These are phyloP conservation scores for Kodamaea arcana DNA, from an alignment of 1,139 yeast genomes.

Conservation along the genomic window DNA sequence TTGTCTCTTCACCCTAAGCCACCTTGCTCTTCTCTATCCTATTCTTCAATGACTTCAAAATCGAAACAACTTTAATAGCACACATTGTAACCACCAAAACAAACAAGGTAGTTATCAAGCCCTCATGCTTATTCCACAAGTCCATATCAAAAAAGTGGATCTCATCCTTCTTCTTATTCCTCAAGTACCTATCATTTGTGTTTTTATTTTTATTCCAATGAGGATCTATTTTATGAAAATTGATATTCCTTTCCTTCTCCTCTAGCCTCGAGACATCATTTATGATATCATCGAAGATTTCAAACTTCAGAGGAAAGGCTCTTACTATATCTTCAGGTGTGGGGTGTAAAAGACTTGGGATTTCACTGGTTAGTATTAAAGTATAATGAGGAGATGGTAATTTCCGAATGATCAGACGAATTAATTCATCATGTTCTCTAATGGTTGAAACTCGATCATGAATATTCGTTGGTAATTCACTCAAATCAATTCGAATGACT, in stretches of 20 bases:
- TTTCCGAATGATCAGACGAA: constrained; percentile 51
- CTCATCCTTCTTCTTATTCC: constrained; percentile 30
- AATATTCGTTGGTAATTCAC: constrained; percentile 38
- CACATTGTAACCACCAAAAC: constrained; percentile 24
- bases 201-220: constrained; percentile 27
- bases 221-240: constrained; percentile 34
- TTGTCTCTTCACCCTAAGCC: constrained; percentile 2
- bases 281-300: constrained; percentile 45
- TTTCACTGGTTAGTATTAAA: constrained; percentile 45
- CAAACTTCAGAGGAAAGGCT: constrained; percentile 30
- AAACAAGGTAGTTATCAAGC: constrained; percentile 32
- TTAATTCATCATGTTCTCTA: constrained; percentile 45
- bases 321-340: constrained; percentile 25
- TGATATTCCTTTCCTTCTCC: constrained; percentile 56
- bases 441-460: constrained; percentile 20
- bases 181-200: constrained; percentile 30
- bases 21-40: no score
- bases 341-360: constrained; percentile 26
- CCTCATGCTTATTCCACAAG: constrained; percentile 39
- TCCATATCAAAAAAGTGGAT: constrained; percentile 37
- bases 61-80: constrained; percentile 13
- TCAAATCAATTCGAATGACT: constrained; percentile 53
- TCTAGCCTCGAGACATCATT: constrained; percentile 41
- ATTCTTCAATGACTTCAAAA: constrained; percentile 7
- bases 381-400: constrained; percentile 67